Evolutionary conservation across 2,329 filamentous ascomycete species (phyloP).

Genomic region (Neofusicoccum kwambonambiense): DNA sequence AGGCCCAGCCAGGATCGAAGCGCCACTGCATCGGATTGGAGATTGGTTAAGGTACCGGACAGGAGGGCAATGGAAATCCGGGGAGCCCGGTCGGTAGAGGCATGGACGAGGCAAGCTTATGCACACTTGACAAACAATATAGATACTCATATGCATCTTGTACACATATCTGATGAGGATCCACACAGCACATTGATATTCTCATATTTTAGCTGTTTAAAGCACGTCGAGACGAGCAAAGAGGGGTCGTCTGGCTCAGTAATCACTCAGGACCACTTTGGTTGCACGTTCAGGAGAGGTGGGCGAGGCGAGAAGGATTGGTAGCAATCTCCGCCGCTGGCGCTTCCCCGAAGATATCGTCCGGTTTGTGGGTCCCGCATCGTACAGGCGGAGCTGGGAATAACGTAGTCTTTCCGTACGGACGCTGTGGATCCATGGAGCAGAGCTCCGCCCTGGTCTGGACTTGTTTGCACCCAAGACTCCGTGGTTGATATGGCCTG

Average conservation of each 20-base stretch:
- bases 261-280: not conserved
- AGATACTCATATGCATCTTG: not conserved
- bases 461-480: not conserved
- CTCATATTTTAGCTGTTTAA: not conserved
- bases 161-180: not conserved
- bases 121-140: not conserved
- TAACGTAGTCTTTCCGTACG: not conserved
- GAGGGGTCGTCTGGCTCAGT: not conserved
- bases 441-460: not conserved
- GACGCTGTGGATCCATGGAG: constrained; percentile 1
- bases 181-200: not conserved
- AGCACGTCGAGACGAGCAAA: not conserved
- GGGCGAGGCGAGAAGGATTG: not conserved
- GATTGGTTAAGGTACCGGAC: not conserved
- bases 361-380: constrained; percentile 3
- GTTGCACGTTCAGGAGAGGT: not conserved
- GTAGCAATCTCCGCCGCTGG: constrained; percentile 5
- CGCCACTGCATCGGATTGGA: not conserved
- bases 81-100: not conserved
- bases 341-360: not conserved
- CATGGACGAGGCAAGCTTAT: not conserved
- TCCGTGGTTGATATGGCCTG: not conserved
- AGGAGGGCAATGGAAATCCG: not conserved
- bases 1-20: constrained; percentile 2
- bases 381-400: not conserved